Percentiles rank a stretch among this genome's conserved stretches.
These are phyloP conservation scores for Flaveria trinervia DNA, from an alignment of 129 eudicot genomes.

Conservation along the genomic window DNA sequence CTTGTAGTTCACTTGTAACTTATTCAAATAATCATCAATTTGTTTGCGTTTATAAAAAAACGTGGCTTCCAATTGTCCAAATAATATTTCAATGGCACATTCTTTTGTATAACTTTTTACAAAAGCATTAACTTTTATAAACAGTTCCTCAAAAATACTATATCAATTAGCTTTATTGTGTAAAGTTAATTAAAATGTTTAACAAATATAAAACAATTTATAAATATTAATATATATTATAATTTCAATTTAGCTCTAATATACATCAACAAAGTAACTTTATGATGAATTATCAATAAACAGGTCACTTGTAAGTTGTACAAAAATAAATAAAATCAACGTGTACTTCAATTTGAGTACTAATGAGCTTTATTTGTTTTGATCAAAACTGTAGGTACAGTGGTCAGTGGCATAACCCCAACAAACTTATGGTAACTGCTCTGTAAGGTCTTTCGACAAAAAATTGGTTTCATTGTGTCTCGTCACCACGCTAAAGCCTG, in stretches of 20 bases:
- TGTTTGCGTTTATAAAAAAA: too few species aligned
- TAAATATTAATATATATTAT: too few species aligned
- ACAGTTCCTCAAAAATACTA: neutral
- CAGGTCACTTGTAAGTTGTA: neutral
- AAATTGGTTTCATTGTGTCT: neutral
- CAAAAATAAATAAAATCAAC: neutral
- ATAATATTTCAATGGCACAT: neutral
- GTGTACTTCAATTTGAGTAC: constrained; percentile 9
- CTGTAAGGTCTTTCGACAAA: neutral
- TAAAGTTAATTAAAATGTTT: too few species aligned
- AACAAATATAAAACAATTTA: too few species aligned
- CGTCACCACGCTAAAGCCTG: constrained; percentile 9
- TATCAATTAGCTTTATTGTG: too few species aligned
- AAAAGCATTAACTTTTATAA: neutral
- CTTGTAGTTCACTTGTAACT: too few species aligned
- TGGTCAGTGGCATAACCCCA: constrained; percentile 15
- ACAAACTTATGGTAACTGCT: constrained; percentile 20
- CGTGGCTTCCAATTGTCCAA: too few species aligned
- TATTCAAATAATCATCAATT: too few species aligned
- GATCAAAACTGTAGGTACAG: constrained; percentile 26
- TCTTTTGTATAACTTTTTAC: neutral
- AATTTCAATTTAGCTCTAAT: neutral
- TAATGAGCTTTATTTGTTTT: constrained; percentile 27
- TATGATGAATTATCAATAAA: neutral
- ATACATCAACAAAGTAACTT: neutral